Conservation (phyloP, 106 monocot species). For the Hemerocallis citrina region DNA sequence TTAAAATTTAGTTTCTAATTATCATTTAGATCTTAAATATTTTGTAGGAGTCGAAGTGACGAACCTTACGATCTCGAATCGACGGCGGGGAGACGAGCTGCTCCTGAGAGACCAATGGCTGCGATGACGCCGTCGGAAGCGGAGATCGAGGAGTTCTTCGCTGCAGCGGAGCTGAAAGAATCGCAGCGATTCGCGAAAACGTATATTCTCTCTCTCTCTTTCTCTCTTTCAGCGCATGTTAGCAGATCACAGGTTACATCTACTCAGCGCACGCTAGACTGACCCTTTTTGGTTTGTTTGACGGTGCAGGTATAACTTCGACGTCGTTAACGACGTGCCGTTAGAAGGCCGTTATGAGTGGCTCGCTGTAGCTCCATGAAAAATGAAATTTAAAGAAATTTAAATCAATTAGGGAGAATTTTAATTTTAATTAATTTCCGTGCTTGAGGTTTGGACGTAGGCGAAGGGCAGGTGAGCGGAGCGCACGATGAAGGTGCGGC, state of each 20-base stretch:
- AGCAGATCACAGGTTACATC: background rate
- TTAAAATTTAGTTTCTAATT: background rate
- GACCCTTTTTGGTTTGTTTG: background rate
- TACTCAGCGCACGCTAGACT: background rate
- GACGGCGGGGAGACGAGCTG: background rate
- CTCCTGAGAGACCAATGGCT: background rate
- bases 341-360: constrained; percentile 72
- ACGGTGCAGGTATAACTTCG: constrained; percentile 67
- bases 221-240: background rate
- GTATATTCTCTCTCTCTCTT: constrained; percentile 22
- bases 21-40: no score
- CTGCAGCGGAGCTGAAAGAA: constrained; percentile 33
- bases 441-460: background rate
- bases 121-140: constrained; percentile 26
- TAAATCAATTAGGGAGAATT: no score
- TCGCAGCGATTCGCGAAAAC: constrained; percentile 41
- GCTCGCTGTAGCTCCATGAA: constrained; percentile 29
- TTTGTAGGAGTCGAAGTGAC: background rate
- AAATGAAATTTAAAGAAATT: no score
- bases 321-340: constrained; percentile 55
- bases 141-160: constrained; percentile 81
- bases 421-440: no score
- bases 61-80: constrained; percentile 2
- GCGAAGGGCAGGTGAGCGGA: background rate
- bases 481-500: background rate